Evolutionary conservation across 495 filamentous ascomycete genomes (phyloP).

Genomic region (Oidiodendron maius): DNA sequence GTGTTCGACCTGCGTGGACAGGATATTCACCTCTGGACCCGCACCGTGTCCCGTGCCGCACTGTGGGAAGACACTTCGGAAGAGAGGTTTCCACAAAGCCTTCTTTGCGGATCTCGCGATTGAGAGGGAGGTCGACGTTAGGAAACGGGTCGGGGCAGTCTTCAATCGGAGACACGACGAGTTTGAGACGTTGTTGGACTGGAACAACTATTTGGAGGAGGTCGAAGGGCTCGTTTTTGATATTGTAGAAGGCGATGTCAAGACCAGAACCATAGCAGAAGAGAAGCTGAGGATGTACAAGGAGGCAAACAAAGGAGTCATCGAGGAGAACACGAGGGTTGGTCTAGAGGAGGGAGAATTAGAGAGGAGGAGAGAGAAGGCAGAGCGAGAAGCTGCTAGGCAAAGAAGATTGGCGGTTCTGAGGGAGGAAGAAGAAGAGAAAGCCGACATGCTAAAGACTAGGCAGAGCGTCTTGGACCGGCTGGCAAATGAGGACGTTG

Average conservation of each 20-base stretch:
- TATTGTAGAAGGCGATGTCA: constrained; percentile 65
- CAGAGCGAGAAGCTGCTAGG: constrained; percentile 51
- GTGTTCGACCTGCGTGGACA: constrained; percentile 91
- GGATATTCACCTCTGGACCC: constrained; percentile 86
- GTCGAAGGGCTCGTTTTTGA: constrained; percentile 89
- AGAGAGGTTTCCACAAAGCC: constrained; percentile 73
- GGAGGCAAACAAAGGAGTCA: constrained; percentile 61
- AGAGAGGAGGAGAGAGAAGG: constrained; percentile 50
- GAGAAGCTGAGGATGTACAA: constrained; percentile 59
- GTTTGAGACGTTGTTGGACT: constrained; percentile 73
- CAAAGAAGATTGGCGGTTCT: constrained; percentile 37
- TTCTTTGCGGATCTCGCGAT: constrained; percentile 88
- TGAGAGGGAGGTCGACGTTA: constrained; percentile 92
- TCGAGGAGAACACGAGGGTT: constrained; percentile 62
- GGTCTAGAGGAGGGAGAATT: constrained; percentile 60
- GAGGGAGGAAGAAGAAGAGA: constrained; percentile 44
- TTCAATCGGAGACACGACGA: constrained; percentile 90
- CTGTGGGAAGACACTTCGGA: constrained; percentile 79
- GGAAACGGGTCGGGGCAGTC: constrained; percentile 69
- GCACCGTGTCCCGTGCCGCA: constrained; percentile 85
- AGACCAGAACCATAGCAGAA: constrained; percentile 58
- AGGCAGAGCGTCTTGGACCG: constrained; percentile 44
- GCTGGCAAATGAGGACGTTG: constrained; percentile 33
- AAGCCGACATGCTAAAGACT: constrained; percentile 38
- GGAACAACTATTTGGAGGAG: constrained; percentile 91